phyloP scores from a whole-genome alignment of 2,329 filamentous ascomycete genomes.

The Pestalotiopsis sp. region DNA sequence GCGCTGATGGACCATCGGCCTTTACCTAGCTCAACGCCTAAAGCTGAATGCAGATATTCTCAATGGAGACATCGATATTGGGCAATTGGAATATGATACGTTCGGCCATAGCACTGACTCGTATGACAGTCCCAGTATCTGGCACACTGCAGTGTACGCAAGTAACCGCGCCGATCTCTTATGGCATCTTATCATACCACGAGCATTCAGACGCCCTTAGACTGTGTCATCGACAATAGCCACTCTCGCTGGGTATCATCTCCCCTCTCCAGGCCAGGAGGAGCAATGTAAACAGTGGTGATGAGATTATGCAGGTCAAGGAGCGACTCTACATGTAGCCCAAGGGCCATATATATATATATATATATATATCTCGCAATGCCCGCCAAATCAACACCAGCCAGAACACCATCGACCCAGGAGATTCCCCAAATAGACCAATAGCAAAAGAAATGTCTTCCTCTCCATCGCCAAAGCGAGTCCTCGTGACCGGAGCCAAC shows the following conservation, averaged over 20 bases:
- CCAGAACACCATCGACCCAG: background rate
- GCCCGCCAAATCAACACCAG: background rate
- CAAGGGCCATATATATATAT: too few relatives aligned
- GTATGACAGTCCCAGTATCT: too few relatives aligned
- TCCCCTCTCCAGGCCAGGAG: too few relatives aligned
- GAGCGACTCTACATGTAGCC: background rate
- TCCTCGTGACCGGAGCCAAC: conserved; percentile 23
- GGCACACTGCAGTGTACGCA: too few relatives aligned
- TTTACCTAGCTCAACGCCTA: background rate
- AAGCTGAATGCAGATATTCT: background rate
- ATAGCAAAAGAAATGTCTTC: background rate
- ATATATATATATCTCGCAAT: background rate
- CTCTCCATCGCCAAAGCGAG: conserved; percentile 1
- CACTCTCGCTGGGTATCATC: too few relatives aligned
- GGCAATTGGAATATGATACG: background rate
- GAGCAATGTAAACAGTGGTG: too few relatives aligned
- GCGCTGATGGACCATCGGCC: background rate
- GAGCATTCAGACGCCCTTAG: too few relatives aligned
- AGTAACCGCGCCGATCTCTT: too few relatives aligned
- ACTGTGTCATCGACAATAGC: too few relatives aligned
- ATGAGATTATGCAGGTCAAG: background rate
- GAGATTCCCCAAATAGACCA: background rate
- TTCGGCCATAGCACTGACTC: background rate
- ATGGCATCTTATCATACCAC: too few relatives aligned
- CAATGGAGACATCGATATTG: background rate